A percentile compares a stretch with the other conserved stretches of the same genome.
Evolutionary conservation across 1,284 basidiomycete species (phyloP).

Genomic region (Stereum hirsutum): DNA sequence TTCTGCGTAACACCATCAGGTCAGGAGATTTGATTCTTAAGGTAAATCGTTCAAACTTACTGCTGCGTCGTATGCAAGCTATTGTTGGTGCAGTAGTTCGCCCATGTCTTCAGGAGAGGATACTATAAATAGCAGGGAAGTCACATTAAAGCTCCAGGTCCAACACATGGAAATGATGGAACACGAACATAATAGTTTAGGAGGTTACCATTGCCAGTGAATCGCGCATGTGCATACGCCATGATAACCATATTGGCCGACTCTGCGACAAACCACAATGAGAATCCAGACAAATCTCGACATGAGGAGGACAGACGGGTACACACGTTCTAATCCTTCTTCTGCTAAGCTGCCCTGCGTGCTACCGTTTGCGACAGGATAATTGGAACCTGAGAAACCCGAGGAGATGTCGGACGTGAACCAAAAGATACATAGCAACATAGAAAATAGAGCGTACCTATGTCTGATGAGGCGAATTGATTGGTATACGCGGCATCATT

Average conservation of each 20-base stretch:
- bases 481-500: conserved; percentile 17
- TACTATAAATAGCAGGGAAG: conserved; percentile 21
- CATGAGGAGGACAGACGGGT: neutral
- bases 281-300: neutral
- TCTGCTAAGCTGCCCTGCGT: conserved; percentile 13
- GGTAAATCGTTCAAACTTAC: conserved; percentile 12
- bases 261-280: conserved; percentile 16
- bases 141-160: too few relatives aligned
- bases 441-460: conserved; percentile 26
- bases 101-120: conserved; percentile 29
- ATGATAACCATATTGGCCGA: conserved; percentile 33
- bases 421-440: neutral
- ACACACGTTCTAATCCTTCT: conserved; percentile 19
- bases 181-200: conserved; percentile 21
- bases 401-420: too few relatives aligned
- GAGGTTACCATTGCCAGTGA: conserved; percentile 24
- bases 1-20: neutral
- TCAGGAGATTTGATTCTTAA: neutral
- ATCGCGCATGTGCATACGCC: conserved; percentile 25
- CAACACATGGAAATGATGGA: too few relatives aligned
- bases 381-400: conserved; percentile 8
- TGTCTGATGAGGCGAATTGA: conserved; percentile 29
- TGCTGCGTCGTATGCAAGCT: conserved; percentile 25
- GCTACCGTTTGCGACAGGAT: conserved; percentile 19
- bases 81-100: conserved; percentile 26